Base-by-base conservation (phyloP, 371 early-diverging fungal genomes). In the Saksenaea vasiformis region DNA sequence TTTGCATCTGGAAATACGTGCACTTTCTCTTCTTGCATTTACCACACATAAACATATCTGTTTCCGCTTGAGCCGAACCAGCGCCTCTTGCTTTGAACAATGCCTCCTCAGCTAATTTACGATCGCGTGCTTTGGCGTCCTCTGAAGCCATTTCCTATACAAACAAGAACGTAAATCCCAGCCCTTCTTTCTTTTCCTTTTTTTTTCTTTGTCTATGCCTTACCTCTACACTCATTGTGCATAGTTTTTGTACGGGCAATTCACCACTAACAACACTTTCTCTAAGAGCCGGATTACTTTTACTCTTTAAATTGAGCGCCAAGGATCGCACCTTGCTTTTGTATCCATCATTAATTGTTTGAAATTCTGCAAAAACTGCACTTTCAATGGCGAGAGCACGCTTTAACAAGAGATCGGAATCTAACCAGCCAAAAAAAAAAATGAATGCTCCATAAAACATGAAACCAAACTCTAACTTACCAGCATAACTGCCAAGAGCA, bases 31-130 rank as follows among this genome's bases (percentile, higher is more conserved):
- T 71, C 56, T 87, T 88, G 85, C 99, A 99, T 73, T 94, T 93
- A 38, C 95, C 96, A 70, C 99, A 98, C 69, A 85, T 90, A 83
- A 98, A 98, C 87, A 89, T 87, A 71, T 96, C 96, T 3, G 98
- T 98, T 73, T 90, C 94, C 8, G 96, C 95, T 68, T 90, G 85
- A 43, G 84, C 76, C 36, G 87, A 86, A 26, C 78, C 85, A 7
- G 95, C 97, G 35, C 92, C 91, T 70, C 90, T 83, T 36, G 96
- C 94, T 55, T 89, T 86, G 62, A 89, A 87, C 66, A 95, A 68
- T 64, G 87, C 90, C 57, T 90, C 83, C 64, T 92, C 83, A 31
- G 88, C 82, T 26, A 94, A 84, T 61, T 84, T 85, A 41, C 86
- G 80, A 56, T 93, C 89, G 28, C 86, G 82, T 11, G 85, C 85